Evolutionary conservation across 768 basidiomycete species (phyloP).

Genomic region (Agaricus subrufescens): DNA sequence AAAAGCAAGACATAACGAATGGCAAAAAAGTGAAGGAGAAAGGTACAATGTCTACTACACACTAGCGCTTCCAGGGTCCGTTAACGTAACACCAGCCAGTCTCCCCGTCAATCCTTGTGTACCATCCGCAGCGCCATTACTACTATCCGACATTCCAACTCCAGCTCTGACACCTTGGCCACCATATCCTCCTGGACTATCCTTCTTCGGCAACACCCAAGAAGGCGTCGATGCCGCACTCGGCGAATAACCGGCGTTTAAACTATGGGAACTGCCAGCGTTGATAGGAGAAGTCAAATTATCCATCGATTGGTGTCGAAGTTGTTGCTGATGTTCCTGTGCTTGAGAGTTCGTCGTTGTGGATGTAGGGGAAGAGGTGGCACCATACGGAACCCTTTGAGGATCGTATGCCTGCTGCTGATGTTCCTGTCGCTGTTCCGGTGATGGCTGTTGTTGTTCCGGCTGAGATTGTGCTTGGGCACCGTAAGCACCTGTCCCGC

Average conservation of each 20-base stretch:
- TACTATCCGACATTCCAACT: background rate
- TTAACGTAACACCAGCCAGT: constrained; percentile 5
- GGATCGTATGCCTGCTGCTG: background rate
- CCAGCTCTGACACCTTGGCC: background rate
- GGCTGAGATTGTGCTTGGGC: constrained; percentile 18
- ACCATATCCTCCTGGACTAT: constrained; percentile 1
- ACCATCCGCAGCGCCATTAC: background rate
- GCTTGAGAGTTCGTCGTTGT: background rate
- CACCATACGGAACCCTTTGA: background rate
- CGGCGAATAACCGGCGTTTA: constrained; percentile 10
- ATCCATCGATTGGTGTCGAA: background rate
- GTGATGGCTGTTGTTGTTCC: constrained; percentile 15
- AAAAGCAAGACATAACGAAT: too few relatives aligned
- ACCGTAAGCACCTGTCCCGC: constrained; percentile 8
- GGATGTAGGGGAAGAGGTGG: constrained; percentile 6
- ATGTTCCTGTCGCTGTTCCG: background rate
- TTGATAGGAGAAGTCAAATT: background rate
- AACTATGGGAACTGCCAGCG: constrained; percentile 12
- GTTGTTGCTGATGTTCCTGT: background rate
- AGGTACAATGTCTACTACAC: background rate
- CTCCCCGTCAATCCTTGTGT: background rate
- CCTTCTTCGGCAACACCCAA: constrained; percentile 44
- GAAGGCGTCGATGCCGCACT: constrained; percentile 25
- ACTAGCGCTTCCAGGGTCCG: constrained; percentile 6
- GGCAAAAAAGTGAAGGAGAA: too few relatives aligned